Conservation (phyloP, 805 yeast species). For the Ogataea allantospora region DNA sequence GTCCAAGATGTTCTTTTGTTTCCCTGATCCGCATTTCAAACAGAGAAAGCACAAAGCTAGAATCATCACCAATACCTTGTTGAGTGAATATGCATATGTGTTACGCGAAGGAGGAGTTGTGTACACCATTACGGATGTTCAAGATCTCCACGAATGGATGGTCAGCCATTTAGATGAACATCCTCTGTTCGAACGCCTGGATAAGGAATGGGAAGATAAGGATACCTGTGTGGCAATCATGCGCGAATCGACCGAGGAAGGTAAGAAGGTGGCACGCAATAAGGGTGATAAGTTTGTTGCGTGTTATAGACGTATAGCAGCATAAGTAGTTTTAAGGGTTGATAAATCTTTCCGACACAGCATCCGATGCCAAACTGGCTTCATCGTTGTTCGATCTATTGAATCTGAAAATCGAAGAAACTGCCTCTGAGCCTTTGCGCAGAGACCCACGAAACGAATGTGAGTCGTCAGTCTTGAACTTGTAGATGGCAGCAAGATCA, state of each 20-base stretch:
- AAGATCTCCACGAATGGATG: conserved; percentile 96
- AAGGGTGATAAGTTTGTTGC: conserved; percentile 86
- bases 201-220: conserved; percentile 70
- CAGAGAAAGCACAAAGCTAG: conserved; percentile 97
- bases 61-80: conserved; percentile 83
- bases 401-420: conserved; percentile 33
- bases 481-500: conserved; percentile 35
- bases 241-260: conserved; percentile 96
- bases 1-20: conserved; percentile 92
- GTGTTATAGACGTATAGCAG: conserved; percentile 74
- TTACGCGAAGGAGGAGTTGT: conserved; percentile 82
- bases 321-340: conserved; percentile 40
- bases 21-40: conserved; percentile 99
- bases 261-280: conserved; percentile 92
- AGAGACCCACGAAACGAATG: conserved; percentile 38
- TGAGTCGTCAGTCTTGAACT: conserved; percentile 34
- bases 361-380: conserved; percentile 24
- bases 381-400: conserved; percentile 22
- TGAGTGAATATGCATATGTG: conserved; percentile 90
- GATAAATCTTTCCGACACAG: conserved; percentile 30
- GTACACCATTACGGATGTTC: conserved; percentile 94
- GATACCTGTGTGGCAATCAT: conserved; percentile 85
- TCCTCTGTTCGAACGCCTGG: conserved; percentile 82
- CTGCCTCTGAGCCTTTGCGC: conserved; percentile 44
- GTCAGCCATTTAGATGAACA: conserved; percentile 85